These are phyloP conservation scores for Leptosphaerulina australis DNA, from an alignment of 2,329 filamentous ascomycete genomes.

Conservation along the genomic window DNA sequence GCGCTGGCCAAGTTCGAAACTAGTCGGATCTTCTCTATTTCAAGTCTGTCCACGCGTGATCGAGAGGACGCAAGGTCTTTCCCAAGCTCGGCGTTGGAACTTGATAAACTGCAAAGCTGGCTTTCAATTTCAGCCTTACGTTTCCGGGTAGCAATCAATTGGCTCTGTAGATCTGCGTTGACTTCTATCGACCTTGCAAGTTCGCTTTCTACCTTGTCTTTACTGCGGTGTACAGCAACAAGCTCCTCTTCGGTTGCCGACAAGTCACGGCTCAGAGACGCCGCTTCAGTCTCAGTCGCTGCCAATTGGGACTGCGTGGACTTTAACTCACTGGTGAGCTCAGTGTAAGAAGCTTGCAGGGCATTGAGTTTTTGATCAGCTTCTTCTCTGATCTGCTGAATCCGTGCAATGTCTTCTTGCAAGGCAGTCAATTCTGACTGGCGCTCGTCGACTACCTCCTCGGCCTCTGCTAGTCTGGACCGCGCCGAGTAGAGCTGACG, in stretches of 20 bases:
- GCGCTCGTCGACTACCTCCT: slow-evolving; percentile 17
- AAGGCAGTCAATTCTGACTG: slow-evolving; percentile 24
- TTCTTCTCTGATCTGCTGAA: slow-evolving; percentile 27
- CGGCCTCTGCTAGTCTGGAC: slow-evolving; percentile 16
- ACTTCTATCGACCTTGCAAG: slow-evolving; percentile 21
- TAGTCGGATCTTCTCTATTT: slow-evolving; percentile 26
- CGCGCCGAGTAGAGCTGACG: slow-evolving; percentile 17
- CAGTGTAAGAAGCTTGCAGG: slow-evolving; percentile 21
- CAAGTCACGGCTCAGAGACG: slow-evolving; percentile 17
- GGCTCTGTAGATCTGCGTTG: slow-evolving; percentile 28
- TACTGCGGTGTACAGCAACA: slow-evolving; percentile 20
- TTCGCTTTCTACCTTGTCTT: slow-evolving; percentile 22
- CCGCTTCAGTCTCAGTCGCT: slow-evolving; percentile 17
- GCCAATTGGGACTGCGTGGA: slow-evolving; percentile 24
- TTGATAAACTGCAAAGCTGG: slow-evolving; percentile 13
- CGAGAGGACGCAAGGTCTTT: slow-evolving; percentile 23
- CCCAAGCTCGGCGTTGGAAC: slow-evolving; percentile 25
- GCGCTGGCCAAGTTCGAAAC: slow-evolving; percentile 18
- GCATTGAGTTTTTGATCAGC: slow-evolving; percentile 25
- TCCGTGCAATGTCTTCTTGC: slow-evolving; percentile 21
- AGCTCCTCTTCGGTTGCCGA: slow-evolving; percentile 28
- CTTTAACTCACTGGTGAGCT: slow-evolving; percentile 25
- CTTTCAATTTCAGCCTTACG: slow-evolving; percentile 17
- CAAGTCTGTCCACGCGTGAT: slow-evolving; percentile 23
- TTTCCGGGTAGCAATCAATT: slow-evolving; percentile 24